Percentiles rank a stretch among this genome's conserved stretches.
These are phyloP conservation scores for Macrophomina pseudophaseolina DNA, from an alignment of 2,329 filamentous ascomycete species.

Conservation along the genomic window DNA sequence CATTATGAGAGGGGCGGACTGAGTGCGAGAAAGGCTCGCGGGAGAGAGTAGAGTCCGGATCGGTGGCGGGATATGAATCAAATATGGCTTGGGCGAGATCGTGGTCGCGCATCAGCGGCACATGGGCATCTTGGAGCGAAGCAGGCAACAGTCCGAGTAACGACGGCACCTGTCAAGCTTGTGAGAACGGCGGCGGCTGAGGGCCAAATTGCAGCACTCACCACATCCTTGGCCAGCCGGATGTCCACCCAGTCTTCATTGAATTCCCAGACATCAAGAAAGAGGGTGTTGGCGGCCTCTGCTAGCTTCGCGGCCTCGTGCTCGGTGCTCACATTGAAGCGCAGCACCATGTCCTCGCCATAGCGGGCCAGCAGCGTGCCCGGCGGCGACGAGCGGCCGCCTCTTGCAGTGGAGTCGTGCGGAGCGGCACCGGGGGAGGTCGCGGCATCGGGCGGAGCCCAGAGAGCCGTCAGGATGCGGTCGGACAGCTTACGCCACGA, in stretches of 20 bases:
- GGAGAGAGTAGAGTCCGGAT: slow-evolving; percentile 39
- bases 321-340: slow-evolving; percentile 77
- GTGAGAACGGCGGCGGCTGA: slow-evolving; percentile 4
- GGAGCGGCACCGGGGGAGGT: neutral
- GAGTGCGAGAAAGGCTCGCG: slow-evolving; percentile 33
- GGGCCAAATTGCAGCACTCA: slow-evolving; percentile 50
- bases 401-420: slow-evolving; percentile 1
- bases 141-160: slow-evolving; percentile 78
- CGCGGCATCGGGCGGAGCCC: slow-evolving; percentile 2
- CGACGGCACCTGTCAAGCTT: slow-evolving; percentile 61
- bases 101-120: slow-evolving; percentile 75
- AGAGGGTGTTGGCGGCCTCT: slow-evolving; percentile 74
- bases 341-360: slow-evolving; percentile 81
- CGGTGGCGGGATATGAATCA: slow-evolving; percentile 69
- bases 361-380: slow-evolving; percentile 59
- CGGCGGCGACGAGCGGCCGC: slow-evolving; percentile 28
- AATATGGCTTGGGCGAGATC: slow-evolving; percentile 74
- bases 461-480: slow-evolving; percentile 35
- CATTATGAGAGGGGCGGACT: slow-evolving; percentile 37
- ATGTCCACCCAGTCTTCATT: slow-evolving; percentile 84
- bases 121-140: slow-evolving; percentile 73
- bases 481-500: slow-evolving; percentile 47
- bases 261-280: slow-evolving; percentile 91
- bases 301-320: slow-evolving; percentile 73
- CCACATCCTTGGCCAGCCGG: slow-evolving; percentile 74